Base-by-base conservation (phyloP, 495 filamentous ascomycete species). In the Parathielavia hyrcaniae region DNA sequence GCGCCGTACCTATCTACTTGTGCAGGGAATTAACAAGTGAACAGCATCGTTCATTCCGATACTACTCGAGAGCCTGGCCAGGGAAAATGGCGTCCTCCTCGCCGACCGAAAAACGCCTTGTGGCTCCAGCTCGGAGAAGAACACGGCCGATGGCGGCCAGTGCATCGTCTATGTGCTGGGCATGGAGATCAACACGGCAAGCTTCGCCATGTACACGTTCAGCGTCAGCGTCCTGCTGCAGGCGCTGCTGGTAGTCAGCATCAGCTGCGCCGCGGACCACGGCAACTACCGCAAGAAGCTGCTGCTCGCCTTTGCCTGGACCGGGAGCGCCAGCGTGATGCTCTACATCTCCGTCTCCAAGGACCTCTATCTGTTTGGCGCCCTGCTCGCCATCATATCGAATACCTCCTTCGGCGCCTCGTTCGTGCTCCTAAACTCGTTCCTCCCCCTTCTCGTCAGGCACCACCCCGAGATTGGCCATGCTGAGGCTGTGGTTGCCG, bases 141-240 rank as follows among this genome's bases (percentile, higher is more conserved):
- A 48, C 39, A 46, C 55, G 23, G 67, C 65, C 64, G 67, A 70
- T 41, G 67, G 70, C n/a, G 80, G 81, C 30, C 90, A 95, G 66
- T 98, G 93, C 64, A 76, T 97, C 50, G 80, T 97, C 63, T 82
- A 84, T 56, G 72, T 98, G 10, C 72, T 95, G 45, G 93, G 93
- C 6, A 71, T 83, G 53, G 87, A 96, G 62, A 85, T 98, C 67
- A 97, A 96, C 72, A 96, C 93, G 11, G 91, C 93, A 17, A 95
- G 89, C 73, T 97, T 97, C 71, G 93, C 95, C 57, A 91, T 98
- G 87, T 98, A 97, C 74, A 96, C 89, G 5, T 97, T 97, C 71
- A 95, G 90, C 48, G 71, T 96, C 58, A 93, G 88, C 71, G 93
- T 98, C 2, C 68, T 96, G 10, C 66, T 96, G 35, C 93, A 98